A percentile compares a stretch with the other conserved stretches of the same genome.
These are phyloP conservation scores for Malus orientalis DNA, from an alignment of 306 rosid genomes.

Conservation along the genomic window DNA sequence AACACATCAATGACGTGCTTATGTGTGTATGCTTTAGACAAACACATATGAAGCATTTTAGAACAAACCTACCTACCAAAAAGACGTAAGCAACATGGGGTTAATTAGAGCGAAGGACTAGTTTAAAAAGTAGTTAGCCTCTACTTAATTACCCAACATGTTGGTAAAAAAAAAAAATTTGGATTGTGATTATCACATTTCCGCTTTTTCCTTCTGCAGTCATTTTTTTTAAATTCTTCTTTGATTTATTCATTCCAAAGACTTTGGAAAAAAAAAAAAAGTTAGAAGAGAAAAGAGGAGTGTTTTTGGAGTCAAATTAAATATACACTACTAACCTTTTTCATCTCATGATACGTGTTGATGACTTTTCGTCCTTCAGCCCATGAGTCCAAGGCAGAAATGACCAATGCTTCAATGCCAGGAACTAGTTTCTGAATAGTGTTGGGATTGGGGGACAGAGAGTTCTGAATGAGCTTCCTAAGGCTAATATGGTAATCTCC, in stretches of 20 bases:
- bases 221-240: too few species aligned
- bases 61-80: background rate
- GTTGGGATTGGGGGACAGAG: constrained; percentile 48
- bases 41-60: background rate
- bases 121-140: too few species aligned
- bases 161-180: too few species aligned
- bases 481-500: constrained; percentile 62
- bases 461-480: constrained; percentile 57
- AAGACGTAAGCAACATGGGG: background rate
- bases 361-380: constrained; percentile 30
- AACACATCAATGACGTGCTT: background rate
- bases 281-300: too few species aligned
- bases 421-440: constrained; percentile 35
- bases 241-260: too few species aligned
- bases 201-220: too few species aligned
- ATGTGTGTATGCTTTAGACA: background rate
- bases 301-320: background rate
- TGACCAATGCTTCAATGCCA: constrained; percentile 37
- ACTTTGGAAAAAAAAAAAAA: background rate
- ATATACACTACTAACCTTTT: constrained; percentile 38
- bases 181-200: too few species aligned
- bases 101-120: too few species aligned
- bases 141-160: too few species aligned
- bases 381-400: constrained; percentile 61
- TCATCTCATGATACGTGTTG: constrained; percentile 59